These are phyloP conservation scores for Graphiopsis chlorocephala DNA, from an alignment of 2,329 filamentous ascomycete species.

Conservation along the genomic window DNA sequence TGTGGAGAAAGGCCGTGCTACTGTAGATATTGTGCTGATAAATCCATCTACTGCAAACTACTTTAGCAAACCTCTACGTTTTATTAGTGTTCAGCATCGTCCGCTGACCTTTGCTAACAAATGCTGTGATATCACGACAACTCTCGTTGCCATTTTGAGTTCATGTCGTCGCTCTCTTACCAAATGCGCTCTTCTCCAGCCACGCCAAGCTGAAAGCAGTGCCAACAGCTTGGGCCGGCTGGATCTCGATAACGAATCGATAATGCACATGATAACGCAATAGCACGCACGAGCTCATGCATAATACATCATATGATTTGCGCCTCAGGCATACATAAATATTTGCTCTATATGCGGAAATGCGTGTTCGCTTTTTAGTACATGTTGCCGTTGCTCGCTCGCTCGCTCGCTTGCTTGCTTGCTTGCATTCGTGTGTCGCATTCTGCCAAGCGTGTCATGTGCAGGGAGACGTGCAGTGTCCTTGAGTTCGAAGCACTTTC, in stretches of 20 bases:
- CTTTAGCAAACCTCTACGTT: too few species aligned
- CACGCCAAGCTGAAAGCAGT: not conserved
- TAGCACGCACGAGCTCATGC: not conserved
- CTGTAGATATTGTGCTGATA: not conserved
- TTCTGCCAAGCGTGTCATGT: too few species aligned
- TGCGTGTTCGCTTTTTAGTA: not conserved
- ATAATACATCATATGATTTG: not conserved
- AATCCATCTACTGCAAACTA: not conserved
- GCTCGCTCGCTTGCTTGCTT: too few species aligned
- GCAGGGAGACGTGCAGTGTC: too few species aligned
- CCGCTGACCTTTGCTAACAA: not conserved
- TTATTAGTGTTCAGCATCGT: too few species aligned
- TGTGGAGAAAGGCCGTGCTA: not conserved
- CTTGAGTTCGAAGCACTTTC: too few species aligned
- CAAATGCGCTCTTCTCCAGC: not conserved
- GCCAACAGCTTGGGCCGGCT: not conserved
- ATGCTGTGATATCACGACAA: not conserved
- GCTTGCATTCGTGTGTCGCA: too few species aligned
- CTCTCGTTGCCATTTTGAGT: conserved; percentile 3
- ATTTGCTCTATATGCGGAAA: not conserved
- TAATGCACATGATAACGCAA: conserved; percentile 8
- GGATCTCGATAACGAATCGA: not conserved
- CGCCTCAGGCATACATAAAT: not conserved
- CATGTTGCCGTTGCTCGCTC: too few species aligned
- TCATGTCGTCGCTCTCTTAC: not conserved